Base-by-base conservation (phyloP, 805 yeast species). In the Candida xiaguanensis region DNA sequence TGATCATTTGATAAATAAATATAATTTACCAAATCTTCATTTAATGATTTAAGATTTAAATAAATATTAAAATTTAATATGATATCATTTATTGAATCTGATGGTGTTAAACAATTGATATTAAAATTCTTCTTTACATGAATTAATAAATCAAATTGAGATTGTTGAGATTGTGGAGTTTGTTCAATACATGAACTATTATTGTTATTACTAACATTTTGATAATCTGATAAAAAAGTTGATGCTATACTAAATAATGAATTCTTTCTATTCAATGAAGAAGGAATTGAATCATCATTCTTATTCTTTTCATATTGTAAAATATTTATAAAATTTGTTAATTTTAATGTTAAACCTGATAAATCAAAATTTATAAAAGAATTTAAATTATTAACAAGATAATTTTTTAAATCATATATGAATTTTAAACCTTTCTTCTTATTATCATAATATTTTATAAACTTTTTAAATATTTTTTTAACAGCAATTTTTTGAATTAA, bases 401-500 rank as follows among this genome's bases (percentile, higher is more conserved):
- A 52, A 25, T 53, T 49, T 39, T 64, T 67, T 28, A 68, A 44
- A 12, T 54, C 52, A 12, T 49, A 28, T 3, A 65, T 48, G 36
- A 68, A 58, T 31, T 38, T 43, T 16, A 19, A 14, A 3, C 42
- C 31, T 19, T 47, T 45, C 13, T 51, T 34, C 24, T 48, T 41
- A 42, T 60, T 55, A 4, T 47, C 50, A 38, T 69, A 67, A 51
- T 77, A 67, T 51, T 77, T 77, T 34, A 65, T 35, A 43, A 75
- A 82, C 55, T 87, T 86, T 62, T 87, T 86, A 51, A 86, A 67
- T 36, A 86, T 71, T 61, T 86, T 86, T 45, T 81, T 70, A 35
- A 84, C 69, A 5, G 80, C 95, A 2, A 87, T 79, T 51, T 81
- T 80, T 53, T 86, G 95, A 6, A 85, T 72, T 16, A 81, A 63